phyloP scores from a whole-genome alignment of 169 alveolate species.

The Eimeria brunetti region DNA sequence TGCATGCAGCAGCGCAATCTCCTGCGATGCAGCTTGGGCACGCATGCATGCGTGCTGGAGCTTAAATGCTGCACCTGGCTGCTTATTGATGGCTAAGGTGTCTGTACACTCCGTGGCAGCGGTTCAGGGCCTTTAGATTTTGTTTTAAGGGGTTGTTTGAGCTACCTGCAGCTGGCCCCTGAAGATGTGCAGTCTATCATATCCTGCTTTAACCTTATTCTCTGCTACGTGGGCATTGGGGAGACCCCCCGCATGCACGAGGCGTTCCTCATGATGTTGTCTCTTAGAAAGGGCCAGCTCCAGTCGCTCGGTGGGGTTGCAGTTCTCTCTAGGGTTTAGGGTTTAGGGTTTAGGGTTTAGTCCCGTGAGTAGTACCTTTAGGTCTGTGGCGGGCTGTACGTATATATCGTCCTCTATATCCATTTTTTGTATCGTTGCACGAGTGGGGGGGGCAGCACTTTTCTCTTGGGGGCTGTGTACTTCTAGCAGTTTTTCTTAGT shows the following conservation, averaged over 20 bases:
- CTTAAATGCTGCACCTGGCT: no score
- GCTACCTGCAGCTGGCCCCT: slow-evolving; percentile 22
- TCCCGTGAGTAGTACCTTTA: not conserved
- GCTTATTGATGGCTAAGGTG: no score
- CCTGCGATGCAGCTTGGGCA: not conserved
- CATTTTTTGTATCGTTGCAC: no score
- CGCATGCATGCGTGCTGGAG: no score
- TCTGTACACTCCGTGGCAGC: not conserved
- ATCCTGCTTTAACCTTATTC: slow-evolving; percentile 45
- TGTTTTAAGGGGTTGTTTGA: not conserved
- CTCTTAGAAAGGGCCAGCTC: not conserved
- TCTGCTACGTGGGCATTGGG: slow-evolving; percentile 66
- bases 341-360: not conserved
- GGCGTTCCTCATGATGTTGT: not conserved
- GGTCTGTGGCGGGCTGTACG: not conserved
- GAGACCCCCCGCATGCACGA: slow-evolving; percentile 56
- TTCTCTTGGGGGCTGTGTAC: no score
- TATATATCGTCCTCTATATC: not conserved
- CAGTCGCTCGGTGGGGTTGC: not conserved
- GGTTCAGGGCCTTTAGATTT: not conserved
- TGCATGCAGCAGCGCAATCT: not conserved
- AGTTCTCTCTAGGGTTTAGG: not conserved
- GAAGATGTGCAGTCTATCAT: not conserved
- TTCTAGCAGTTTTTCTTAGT: no score
- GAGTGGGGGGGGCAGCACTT: no score